A percentile compares a stretch with the other conserved stretches of the same genome.
phyloP scores from a whole-genome alignment of 345 rosid genomes.

The Erodium maritimum region DNA sequence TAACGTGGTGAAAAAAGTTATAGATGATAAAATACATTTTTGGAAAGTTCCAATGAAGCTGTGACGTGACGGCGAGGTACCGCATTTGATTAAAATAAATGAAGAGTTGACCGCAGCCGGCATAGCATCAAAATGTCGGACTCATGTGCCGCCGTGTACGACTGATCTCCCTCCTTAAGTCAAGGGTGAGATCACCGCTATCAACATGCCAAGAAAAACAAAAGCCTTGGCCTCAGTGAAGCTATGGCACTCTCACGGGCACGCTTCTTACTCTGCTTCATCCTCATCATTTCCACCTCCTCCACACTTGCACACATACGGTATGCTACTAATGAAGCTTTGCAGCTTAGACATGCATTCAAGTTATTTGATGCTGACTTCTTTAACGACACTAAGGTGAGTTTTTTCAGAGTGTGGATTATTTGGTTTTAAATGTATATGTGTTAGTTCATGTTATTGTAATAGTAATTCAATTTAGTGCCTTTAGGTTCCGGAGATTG shows the following conservation, averaged over 20 bases:
- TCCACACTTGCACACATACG: not conserved
- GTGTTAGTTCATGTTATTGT: not conserved
- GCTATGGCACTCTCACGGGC: not conserved
- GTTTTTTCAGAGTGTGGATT: not conserved
- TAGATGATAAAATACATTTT: no score
- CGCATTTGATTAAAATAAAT: no score
- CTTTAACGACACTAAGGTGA: conserved; percentile 65
- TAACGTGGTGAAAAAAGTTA: no score
- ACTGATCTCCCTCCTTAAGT: not conserved
- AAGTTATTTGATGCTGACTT: conserved; percentile 45
- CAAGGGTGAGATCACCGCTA: not conserved
- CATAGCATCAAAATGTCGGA: not conserved
- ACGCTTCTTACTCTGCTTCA: not conserved
- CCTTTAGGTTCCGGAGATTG: conserved; percentile 39
- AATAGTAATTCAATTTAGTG: not conserved
- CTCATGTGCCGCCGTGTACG: not conserved
- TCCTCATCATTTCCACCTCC: not conserved
- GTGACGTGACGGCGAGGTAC: no score
- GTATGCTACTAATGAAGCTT: conserved; percentile 18
- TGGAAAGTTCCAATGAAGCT: no score
- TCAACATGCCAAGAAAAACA: not conserved
- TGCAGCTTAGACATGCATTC: conserved; percentile 25
- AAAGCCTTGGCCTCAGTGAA: not conserved
- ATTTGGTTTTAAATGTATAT: not conserved
- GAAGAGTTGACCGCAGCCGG: not conserved